A percentile compares a stretch with the other conserved stretches of the same genome.
phyloP scores from a whole-genome alignment of 495 filamentous ascomycete species.

The Acidomyces sp. region DNA sequence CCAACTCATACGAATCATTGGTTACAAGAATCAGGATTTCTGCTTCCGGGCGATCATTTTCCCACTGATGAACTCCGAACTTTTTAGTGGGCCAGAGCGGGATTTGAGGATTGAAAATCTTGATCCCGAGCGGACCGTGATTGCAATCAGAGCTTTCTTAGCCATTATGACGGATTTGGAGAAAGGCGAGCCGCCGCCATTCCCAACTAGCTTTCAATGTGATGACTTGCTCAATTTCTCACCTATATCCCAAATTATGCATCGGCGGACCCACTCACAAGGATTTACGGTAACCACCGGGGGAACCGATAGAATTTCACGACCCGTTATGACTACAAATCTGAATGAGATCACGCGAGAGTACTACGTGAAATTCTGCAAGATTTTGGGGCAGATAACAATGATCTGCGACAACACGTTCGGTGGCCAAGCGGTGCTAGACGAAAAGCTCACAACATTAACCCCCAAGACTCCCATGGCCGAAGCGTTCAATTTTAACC shows the following conservation, averaged over 20 bases:
- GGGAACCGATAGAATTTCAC: conserved; percentile 44
- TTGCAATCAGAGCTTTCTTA: conserved; percentile 87
- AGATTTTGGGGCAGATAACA: conserved; percentile 89
- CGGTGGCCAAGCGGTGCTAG: conserved; percentile 84
- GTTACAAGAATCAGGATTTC: conserved; percentile 81
- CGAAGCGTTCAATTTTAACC: conserved; percentile 80
- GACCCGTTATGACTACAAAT: conserved; percentile 58
- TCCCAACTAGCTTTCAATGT: conserved; percentile 41
- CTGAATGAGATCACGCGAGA: conserved; percentile 65
- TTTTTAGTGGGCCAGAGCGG: conserved; percentile 55
- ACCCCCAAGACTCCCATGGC: conserved; percentile 88
- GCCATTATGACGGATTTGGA: conserved; percentile 91
- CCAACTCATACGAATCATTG: conserved; percentile 88
- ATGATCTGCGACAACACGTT: conserved; percentile 93
- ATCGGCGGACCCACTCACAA: conserved; percentile 20
- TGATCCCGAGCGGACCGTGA: conserved; percentile 89
- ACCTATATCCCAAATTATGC: conserved; percentile 24
- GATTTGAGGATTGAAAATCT: conserved; percentile 84
- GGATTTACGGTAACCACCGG: conserved; percentile 16
- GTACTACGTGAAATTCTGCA: conserved; percentile 81
- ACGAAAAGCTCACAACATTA: conserved; percentile 80
- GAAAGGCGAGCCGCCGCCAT: conserved; percentile 69
- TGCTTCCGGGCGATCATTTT: conserved; percentile 89
- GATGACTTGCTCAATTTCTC: conserved; percentile 23
- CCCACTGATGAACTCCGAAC: conserved; percentile 82